Evolutionary conservation across 345 rosid species (phyloP), one percentile per base, ranked within the genome.

Genomic region (Gossypium arboreum): DNA sequence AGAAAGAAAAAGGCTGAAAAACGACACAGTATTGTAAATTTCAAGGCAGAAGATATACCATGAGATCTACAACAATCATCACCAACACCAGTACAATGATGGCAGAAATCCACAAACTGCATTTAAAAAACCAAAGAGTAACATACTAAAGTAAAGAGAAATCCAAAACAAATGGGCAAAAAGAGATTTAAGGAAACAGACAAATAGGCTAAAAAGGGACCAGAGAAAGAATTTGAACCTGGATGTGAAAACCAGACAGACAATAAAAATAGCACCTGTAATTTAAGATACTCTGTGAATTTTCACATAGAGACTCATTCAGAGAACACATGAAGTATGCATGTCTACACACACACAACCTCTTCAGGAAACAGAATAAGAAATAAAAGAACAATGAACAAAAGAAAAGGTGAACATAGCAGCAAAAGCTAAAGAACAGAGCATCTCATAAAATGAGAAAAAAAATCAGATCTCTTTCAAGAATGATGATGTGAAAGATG

Each of bases 41-140:
- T 12, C 55, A 65, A 77, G 25, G 24, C 56, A 66, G 69, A 83
- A 68, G 22, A 80, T 27, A 39, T 90, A 94, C 98, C 98, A 94
- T 82, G 80, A 94, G 91, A 86, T 94, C 98, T 66, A 89, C 84
- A 66, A 91, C 86, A 63, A 90, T 90, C 98, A 94, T 94, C 51
- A 86, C 86, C 81, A 94, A 83, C 20, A 94, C 98, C 72, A 92
- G 82, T 67, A 87, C 72, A 72, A 94, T 84, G 81, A 94, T 92
- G 67, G 85, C 87, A 11, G 98, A 92, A 79, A 87, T 90, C 98
- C 98, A 92, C 47, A 85, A 76, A 84, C 98, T 94, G 87, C 82
- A 88, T 82, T 54, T 74, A 65, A 8, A 57, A 83, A 61, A 64
- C 72, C 68, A 68, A 61, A 76, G 60, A 63, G 27, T 68, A 76